Evolutionary conservation across 441 rosid species (phyloP).

Genomic region (Populus hybrid): DNA sequence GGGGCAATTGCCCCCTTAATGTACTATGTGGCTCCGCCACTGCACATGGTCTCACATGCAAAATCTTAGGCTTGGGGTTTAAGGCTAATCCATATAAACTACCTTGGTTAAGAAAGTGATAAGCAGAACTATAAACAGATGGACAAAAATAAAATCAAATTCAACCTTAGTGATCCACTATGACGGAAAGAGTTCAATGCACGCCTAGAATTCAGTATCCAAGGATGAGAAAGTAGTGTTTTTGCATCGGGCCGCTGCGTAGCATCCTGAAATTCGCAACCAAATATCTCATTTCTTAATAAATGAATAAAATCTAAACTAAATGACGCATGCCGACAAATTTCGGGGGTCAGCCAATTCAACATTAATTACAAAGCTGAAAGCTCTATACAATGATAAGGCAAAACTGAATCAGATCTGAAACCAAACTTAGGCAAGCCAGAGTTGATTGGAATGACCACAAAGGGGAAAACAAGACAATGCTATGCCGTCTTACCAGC

Average conservation of each 20-base stretch:
- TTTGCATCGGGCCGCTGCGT: conserved; percentile 99
- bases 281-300: conserved; percentile 4
- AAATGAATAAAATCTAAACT: neutral
- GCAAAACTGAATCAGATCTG: neutral
- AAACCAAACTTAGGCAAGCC: conserved; percentile 1
- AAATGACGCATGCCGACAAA: neutral
- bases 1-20: no score
- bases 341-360: neutral
- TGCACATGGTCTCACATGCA: neutral
- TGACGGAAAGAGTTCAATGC: conserved; percentile 63
- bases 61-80: neutral
- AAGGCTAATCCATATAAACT: neutral
- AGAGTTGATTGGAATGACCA: neutral
- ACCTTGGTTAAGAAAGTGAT: neutral
- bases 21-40: no score
- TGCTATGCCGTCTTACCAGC: neutral
- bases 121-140: neutral
- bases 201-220: conserved; percentile 83
- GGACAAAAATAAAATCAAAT: neutral
- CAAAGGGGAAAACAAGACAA: neutral
- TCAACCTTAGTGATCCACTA: neutral
- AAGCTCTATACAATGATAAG: neutral
- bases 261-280: conserved; percentile 67
- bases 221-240: conserved; percentile 94
- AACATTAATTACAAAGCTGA: neutral